phyloP scores from a whole-genome alignment of 345 rosid species.

The Populus alba region DNA sequence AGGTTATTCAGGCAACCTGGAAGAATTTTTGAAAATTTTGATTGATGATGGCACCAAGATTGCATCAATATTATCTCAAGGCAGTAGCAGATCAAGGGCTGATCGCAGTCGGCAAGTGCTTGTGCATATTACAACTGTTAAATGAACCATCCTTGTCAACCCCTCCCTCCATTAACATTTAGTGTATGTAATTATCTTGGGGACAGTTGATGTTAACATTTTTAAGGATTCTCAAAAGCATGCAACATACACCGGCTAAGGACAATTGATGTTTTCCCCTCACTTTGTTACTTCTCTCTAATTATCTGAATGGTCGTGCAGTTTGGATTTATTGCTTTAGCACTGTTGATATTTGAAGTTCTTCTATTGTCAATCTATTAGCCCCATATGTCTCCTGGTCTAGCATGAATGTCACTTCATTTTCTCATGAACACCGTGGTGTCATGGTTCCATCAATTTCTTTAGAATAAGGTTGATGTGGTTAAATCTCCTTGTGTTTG shows the following conservation, averaged over 20 bases:
- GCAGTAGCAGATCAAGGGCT: too few species aligned
- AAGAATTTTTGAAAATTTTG: too few species aligned
- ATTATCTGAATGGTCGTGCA: not conserved
- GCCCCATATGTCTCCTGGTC: not conserved
- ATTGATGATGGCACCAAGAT: too few species aligned
- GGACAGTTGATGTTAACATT: conserved; percentile 18
- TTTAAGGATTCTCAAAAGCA: conserved; percentile 22
- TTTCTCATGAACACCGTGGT: not conserved
- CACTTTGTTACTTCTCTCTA: not conserved
- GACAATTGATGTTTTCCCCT: conserved; percentile 21
- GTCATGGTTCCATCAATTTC: not conserved
- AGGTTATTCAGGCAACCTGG: too few species aligned
- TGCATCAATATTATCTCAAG: not conserved
- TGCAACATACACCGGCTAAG: conserved; percentile 14
- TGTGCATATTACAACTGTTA: too few species aligned
- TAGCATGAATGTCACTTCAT: not conserved
- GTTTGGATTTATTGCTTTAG: too few species aligned
- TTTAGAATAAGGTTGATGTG: not conserved
- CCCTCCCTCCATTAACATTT: conserved; percentile 9
- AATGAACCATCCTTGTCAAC: too few species aligned
- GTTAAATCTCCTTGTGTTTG: not conserved
- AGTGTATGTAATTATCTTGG: conserved; percentile 21
- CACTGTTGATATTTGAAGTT: too few species aligned
- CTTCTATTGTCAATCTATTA: too few species aligned
- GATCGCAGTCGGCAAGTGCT: too few species aligned